Evolutionary conservation across 164 flowering plant species (phyloP), one percentile per base, ranked within the genome.

Genomic region (Houttuynia cordata): DNA sequence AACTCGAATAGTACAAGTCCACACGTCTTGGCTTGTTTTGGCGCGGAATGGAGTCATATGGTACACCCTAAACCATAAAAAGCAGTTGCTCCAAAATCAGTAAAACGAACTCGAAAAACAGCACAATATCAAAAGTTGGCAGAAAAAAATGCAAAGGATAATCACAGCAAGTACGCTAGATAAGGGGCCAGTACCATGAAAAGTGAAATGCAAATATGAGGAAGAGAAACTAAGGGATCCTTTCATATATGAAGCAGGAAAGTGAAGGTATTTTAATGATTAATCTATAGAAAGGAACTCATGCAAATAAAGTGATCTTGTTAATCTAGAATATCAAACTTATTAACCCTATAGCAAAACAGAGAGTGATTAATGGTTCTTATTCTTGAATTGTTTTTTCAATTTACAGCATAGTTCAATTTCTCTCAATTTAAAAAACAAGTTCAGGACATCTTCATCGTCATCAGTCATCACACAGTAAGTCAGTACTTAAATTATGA

Each of bases 1-100:
- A 87, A 71, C 95, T 87, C 57, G 95, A 87, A 64, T 83, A 83
- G 67, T 81, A 87, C 22, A 79, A 53, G 57, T 87, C 95, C 10
- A 87, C 95, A 1, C 95, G 91, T 67, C 83, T 77, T 21, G 87
- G 94, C 67, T 81, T 87, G 63, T 79, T 71, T 24, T 50, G 72
- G 68, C 81, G 69, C 39, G 84, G 82, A 21, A 84, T 37, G 30
- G 85, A 74, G 24, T 80, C 50, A 64, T 60, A 58, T n/a, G 79
- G 79, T 15, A 79, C 65, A 59, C 88, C 91, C 88, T 85, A 73
- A 17, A 45, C 17, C 2, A 45, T 9, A 25, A 10, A 9, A 21
- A 49, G 17, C 10, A 34, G 6, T 25, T 19, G 12, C 18, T 20
- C 3, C 10, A 50, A 17, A 10, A 45, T 17, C 49, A 45, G 12